A percentile compares a stretch with the other conserved stretches of the same genome.
These are phyloP conservation scores for Venturia asperata DNA, from an alignment of 2,329 filamentous ascomycete species.

Conservation along the genomic window DNA sequence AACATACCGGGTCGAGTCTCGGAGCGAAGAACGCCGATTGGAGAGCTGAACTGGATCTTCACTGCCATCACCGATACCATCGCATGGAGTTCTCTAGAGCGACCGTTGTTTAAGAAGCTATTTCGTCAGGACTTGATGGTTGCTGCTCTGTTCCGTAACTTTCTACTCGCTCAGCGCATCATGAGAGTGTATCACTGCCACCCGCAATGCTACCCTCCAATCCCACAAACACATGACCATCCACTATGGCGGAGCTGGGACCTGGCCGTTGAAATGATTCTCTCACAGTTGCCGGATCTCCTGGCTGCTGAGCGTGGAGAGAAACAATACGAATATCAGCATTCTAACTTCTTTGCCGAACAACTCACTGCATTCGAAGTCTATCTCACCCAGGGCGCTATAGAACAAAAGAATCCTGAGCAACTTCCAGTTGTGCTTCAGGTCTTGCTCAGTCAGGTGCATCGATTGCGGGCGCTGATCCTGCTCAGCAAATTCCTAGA, in stretches of 20 bases:
- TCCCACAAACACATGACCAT: conserved; percentile 94
- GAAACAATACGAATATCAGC: conserved; percentile 80
- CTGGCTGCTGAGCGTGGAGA: conserved; percentile 68
- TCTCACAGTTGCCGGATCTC: conserved; percentile 80
- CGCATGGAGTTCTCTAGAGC: conserved; percentile 90
- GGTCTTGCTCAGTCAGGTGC: conserved; percentile 90
- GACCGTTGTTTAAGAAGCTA: conserved; percentile 88
- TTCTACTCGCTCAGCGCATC: conserved; percentile 85
- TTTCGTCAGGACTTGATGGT: conserved; percentile 98
- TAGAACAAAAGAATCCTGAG: conserved; percentile 80
- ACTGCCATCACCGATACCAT: conserved; percentile 98
- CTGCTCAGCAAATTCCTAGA: conserved; percentile 90
- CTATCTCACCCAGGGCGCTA: conserved; percentile 77
- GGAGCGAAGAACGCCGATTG: conserved; percentile 85
- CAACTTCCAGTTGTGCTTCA: conserved; percentile 94
- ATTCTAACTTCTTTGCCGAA: conserved; percentile 94
- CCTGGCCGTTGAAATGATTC: conserved; percentile 87
- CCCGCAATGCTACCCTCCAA: conserved; percentile 79
- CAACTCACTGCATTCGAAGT: conserved; percentile 96
- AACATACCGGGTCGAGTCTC: conserved; percentile 86
- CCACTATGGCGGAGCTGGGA: conserved; percentile 98
- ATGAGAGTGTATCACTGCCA: conserved; percentile 97
- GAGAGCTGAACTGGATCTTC: conserved; percentile 98
- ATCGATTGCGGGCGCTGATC: conserved; percentile 83
- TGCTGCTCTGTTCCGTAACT: conserved; percentile 94